phyloP scores from a whole-genome alignment of 1,284 basidiomycete species.

The Ceratorhiza oryzae-sativae region DNA sequence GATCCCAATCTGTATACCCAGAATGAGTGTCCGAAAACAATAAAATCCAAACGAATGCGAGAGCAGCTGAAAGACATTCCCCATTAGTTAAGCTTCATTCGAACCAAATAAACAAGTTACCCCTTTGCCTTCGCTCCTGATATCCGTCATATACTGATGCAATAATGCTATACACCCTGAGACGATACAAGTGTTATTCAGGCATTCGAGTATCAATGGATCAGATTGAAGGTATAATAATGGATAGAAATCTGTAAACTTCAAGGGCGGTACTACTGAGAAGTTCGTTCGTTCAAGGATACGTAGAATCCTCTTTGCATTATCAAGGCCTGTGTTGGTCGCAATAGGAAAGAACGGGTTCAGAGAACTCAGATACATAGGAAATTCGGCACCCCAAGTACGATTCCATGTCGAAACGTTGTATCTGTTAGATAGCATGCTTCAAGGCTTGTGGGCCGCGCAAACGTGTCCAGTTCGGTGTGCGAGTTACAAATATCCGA shows the following conservation, averaged over 20 bases:
- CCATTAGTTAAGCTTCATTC: no score
- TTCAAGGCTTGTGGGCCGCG: not conserved
- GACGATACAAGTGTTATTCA: not conserved
- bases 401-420: not conserved
- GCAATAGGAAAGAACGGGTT: not conserved
- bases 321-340: not conserved
- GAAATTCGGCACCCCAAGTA: not conserved
- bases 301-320: not conserved
- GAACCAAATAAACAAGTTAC: not conserved
- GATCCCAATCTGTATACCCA: conserved; percentile 4
- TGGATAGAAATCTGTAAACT: conserved; percentile 1
- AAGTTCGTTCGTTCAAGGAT: not conserved
- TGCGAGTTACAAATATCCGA: no score
- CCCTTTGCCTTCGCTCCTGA: not conserved
- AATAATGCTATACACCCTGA: not conserved
- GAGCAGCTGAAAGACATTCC: not conserved
- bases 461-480: no score
- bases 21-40: not conserved
- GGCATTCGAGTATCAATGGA: not conserved
- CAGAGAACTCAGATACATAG: not conserved
- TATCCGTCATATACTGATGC: not conserved
- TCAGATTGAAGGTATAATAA: not conserved
- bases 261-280: not conserved
- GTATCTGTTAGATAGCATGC: not conserved
- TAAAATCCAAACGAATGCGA: conserved; percentile 8